Evolutionary conservation across 2,329 filamentous ascomycete genomes (phyloP), one percentile per base, ranked within the genome.

Genomic region (Colletotrichum aenigma): DNA sequence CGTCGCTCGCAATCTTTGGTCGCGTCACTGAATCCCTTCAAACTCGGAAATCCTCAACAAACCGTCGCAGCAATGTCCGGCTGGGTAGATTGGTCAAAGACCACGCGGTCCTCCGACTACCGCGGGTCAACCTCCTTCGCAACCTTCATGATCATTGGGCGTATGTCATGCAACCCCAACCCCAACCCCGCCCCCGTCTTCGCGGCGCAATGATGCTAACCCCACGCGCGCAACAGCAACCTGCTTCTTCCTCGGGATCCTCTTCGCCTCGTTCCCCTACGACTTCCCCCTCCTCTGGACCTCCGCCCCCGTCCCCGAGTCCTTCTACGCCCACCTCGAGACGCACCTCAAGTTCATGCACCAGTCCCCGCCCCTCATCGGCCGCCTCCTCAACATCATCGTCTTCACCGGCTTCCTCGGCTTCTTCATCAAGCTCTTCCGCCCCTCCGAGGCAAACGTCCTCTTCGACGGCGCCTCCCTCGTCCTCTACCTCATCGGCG

Each of bases 181-280:
- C n/a, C n/a, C n/a, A n/a, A n/a, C 24, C 24, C 26, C 26, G 66
- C 38, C 77, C 77, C 2, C 38, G 21, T 62, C 10, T 76, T 26
- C 32, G 28, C 21, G n/a, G 34, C 52, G 72, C 43, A 48, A 48
- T 21, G 43, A 48, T 48, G 34, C 62, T 26, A 16, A 67, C 34
- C 34, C 34, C 6, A 16, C 12, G 43, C 43, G 43, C 43, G 43
- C n/a, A n/a, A 48, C 80, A 96, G 94, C 94, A 78, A 96, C 94
- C 79, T 98, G 95, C 86, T 99, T 99, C 91, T 98, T 98, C 91
- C 94, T 99, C 78, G 97, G 97, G 81, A 96, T 98, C 85, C 93
- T 99, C 86, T 99, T 98, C 91, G 96, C 96, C 81, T 93, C 93
- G 78, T 97, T 98, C 86, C 96, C 97, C 77, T 99, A 98, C 89